Evolutionary conservation across 1,284 basidiomycete genomes (phyloP).

Genomic region (Cerrena zonata): DNA sequence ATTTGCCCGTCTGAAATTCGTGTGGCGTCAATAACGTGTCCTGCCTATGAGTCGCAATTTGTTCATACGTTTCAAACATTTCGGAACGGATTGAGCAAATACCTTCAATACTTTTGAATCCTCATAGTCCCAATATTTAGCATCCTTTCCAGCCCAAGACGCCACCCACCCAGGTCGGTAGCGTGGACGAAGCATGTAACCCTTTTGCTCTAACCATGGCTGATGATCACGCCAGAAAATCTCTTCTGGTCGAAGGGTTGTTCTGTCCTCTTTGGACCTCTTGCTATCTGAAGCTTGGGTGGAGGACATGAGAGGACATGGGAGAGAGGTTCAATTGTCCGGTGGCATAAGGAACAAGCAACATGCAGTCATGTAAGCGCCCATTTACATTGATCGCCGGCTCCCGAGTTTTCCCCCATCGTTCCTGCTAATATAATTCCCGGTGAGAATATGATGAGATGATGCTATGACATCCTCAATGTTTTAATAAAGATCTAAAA

Average conservation of each 20-base stretch:
- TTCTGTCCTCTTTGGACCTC: background rate
- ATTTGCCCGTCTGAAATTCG: slow-evolving; percentile 19
- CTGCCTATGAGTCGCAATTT: background rate
- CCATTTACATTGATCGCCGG: too few relatives aligned
- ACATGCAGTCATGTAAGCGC: too few relatives aligned
- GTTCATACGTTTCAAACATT: background rate
- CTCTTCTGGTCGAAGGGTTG: background rate
- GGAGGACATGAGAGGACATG: too few relatives aligned
- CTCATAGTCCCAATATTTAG: background rate
- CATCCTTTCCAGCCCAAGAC: slow-evolving; percentile 12
- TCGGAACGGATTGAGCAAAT: background rate
- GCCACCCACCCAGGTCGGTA: slow-evolving; percentile 16
- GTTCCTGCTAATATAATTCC: too few relatives aligned
- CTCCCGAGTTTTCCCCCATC: too few relatives aligned
- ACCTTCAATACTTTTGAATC: background rate
- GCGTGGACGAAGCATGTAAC: slow-evolving; percentile 15
- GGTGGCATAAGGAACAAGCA: too few relatives aligned
- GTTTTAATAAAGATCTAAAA: too few relatives aligned
- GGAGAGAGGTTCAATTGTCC: too few relatives aligned
- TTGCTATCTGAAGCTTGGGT: background rate
- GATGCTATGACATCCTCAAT: too few relatives aligned
- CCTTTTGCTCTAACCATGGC: slow-evolving; percentile 14
- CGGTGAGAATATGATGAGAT: too few relatives aligned
- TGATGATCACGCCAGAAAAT: slow-evolving; percentile 7
- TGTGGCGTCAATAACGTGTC: slow-evolving; percentile 21